phyloP scores from a whole-genome alignment of 1,284 basidiomycete species.

The Garcileccinum viscosum region DNA sequence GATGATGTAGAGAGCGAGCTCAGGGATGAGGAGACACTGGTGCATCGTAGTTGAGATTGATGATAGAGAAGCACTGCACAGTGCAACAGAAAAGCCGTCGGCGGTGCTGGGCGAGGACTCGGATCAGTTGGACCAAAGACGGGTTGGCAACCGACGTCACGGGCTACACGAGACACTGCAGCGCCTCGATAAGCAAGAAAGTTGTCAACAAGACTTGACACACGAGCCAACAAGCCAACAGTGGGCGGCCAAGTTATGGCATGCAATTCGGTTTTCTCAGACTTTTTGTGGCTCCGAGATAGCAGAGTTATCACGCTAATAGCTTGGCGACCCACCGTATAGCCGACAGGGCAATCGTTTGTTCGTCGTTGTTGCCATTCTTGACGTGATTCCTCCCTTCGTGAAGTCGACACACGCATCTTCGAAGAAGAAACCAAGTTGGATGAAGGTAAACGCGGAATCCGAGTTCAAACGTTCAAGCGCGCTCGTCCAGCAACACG shows the following conservation, averaged over 20 bases:
- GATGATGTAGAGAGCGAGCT: slow-evolving; percentile 34
- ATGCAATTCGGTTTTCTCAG: slow-evolving; percentile 24
- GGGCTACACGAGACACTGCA: background rate
- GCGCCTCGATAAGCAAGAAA: background rate
- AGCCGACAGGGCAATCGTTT: background rate
- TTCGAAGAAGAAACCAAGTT: slow-evolving; percentile 3
- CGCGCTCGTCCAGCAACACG: slow-evolving; percentile 1
- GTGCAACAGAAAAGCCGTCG: background rate
- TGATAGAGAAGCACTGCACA: background rate
- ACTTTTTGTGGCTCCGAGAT: slow-evolving; percentile 16
- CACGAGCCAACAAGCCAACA: background rate
- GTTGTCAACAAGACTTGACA: background rate
- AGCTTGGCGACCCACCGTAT: background rate
- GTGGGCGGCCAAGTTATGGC: background rate
- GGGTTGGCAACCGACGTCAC: slow-evolving; percentile 8
- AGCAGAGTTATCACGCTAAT: slow-evolving; percentile 1
- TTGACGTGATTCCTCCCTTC: slow-evolving; percentile 3
- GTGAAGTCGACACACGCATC: background rate
- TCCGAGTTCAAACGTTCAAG: too few species aligned
- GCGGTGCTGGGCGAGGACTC: background rate
- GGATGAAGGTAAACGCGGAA: background rate
- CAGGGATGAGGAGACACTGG: slow-evolving; percentile 32
- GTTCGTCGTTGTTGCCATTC: background rate
- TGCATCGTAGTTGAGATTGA: slow-evolving; percentile 29
- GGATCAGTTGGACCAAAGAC: background rate